phyloP scores from a whole-genome alignment of 495 filamentous ascomycete genomes.

The Daldinia childiae region DNA sequence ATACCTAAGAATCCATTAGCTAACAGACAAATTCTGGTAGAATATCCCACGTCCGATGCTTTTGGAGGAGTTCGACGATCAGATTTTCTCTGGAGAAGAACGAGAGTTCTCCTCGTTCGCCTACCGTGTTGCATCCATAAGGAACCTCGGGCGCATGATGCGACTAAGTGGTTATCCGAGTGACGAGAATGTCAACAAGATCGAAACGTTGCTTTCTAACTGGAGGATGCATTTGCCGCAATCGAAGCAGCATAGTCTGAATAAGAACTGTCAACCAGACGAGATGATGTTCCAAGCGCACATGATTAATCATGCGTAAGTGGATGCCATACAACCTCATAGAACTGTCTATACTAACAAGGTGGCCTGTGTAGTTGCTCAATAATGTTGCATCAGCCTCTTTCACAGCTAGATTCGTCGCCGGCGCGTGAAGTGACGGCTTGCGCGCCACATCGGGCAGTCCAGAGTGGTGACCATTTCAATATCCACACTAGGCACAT shows the following conservation, averaged over 20 bases:
- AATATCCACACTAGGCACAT: conserved; percentile 83
- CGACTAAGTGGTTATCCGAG: conserved; percentile 59
- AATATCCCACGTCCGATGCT: conserved; percentile 68
- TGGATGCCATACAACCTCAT: conserved; percentile 15
- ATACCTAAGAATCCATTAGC: neutral
- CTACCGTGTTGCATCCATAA: conserved; percentile 77
- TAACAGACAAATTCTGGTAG: conserved; percentile 48
- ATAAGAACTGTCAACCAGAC: conserved; percentile 74
- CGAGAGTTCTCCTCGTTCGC: conserved; percentile 80
- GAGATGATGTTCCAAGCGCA: conserved; percentile 93
- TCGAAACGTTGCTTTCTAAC: conserved; percentile 81
- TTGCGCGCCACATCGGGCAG: conserved; percentile 64
- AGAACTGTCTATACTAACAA: neutral
- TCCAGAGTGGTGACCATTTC: conserved; percentile 64
- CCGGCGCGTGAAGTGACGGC: conserved; percentile 63
- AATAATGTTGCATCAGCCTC: conserved; percentile 79
- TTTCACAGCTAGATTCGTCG: conserved; percentile 67
- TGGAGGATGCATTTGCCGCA: conserved; percentile 84
- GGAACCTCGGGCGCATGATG: conserved; percentile 80
- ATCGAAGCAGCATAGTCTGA: conserved; percentile 75
- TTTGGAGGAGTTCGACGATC: conserved; percentile 76
- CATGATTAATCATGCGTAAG: conserved; percentile 77
- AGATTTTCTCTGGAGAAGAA: conserved; percentile 68
- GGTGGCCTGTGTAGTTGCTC: conserved; percentile 49
- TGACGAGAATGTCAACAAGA: conserved; percentile 59